Percentiles rank a stretch among this genome's conserved stretches.
These are phyloP conservation scores for Cercospora zeina DNA, from an alignment of 2,329 filamentous ascomycete species.

Conservation along the genomic window DNA sequence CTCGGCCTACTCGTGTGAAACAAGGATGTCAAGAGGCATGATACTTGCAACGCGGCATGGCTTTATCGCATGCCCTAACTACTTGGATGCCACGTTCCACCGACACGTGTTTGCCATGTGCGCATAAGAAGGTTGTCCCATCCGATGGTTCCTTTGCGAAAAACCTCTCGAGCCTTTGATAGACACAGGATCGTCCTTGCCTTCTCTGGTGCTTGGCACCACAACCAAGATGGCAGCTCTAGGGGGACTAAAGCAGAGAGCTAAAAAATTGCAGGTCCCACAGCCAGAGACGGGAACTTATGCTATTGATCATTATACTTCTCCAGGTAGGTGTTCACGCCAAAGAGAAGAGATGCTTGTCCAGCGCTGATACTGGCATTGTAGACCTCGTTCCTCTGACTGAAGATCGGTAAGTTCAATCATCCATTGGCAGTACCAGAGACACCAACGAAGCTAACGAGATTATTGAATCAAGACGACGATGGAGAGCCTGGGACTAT, in stretches of 20 bases:
- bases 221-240: too few species aligned
- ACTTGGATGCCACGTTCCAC: not conserved
- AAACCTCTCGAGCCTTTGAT: too few species aligned
- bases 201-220: too few species aligned
- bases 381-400: slow-evolving; percentile 17
- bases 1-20: not conserved
- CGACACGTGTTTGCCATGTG: slow-evolving; percentile 1
- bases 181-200: too few species aligned
- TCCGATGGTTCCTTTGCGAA: too few species aligned
- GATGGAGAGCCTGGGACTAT: slow-evolving; percentile 16
- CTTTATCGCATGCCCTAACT: not conserved
- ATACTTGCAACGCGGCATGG: not conserved
- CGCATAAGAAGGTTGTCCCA: too few species aligned
- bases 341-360: not conserved
- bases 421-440: not conserved
- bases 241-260: too few species aligned
- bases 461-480: too few species aligned
- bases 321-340: slow-evolving; percentile 13
- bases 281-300: slow-evolving; percentile 20
- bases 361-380: not conserved
- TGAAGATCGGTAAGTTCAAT: not conserved
- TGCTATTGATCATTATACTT: slow-evolving; percentile 23
- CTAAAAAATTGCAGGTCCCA: slow-evolving; percentile 19
- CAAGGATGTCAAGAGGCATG: not conserved
- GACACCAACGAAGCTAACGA: too few species aligned